Conservation (phyloP, 768 basidiomycete species). For the Psilocybe sp. region DNA sequence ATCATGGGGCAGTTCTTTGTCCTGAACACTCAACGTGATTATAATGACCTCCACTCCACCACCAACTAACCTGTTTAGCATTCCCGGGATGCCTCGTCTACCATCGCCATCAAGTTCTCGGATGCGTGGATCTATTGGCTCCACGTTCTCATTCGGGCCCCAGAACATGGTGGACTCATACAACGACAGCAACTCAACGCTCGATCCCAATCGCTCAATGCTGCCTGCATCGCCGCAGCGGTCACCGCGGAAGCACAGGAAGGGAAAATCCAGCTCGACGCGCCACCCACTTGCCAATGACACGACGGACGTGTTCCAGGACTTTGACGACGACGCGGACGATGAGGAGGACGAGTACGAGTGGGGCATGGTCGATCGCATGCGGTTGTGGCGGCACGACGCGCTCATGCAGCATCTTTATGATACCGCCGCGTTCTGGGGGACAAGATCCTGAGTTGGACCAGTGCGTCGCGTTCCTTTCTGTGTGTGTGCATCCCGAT, state of each 20-base stretch:
- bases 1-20: too few species aligned
- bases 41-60: conserved; percentile 49
- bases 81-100: conserved; percentile 47
- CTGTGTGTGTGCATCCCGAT: not conserved
- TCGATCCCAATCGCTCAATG: conserved; percentile 81
- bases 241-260: conserved; percentile 56
- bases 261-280: conserved; percentile 48
- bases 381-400: conserved; percentile 97
- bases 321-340: conserved; percentile 58
- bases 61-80: conserved; percentile 36
- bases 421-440: conserved; percentile 97
- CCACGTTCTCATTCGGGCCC: conserved; percentile 83
- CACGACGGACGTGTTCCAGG: conserved; percentile 73
- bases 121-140: conserved; percentile 67
- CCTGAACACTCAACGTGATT: not conserved
- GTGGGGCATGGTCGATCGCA: conserved; percentile 90
- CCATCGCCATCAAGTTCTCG: conserved; percentile 57
- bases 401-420: conserved; percentile 98
- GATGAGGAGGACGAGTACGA: conserved; percentile 53
- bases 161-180: conserved; percentile 73
- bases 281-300: conserved; percentile 78
- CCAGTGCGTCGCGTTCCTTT: conserved; percentile 58
- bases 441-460: conserved; percentile 97
- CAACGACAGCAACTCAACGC: conserved; percentile 53
- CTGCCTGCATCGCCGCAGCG: conserved; percentile 69